Conservation (phyloP, 768 basidiomycete species). For the Auricularia auricula-judae region DNA sequence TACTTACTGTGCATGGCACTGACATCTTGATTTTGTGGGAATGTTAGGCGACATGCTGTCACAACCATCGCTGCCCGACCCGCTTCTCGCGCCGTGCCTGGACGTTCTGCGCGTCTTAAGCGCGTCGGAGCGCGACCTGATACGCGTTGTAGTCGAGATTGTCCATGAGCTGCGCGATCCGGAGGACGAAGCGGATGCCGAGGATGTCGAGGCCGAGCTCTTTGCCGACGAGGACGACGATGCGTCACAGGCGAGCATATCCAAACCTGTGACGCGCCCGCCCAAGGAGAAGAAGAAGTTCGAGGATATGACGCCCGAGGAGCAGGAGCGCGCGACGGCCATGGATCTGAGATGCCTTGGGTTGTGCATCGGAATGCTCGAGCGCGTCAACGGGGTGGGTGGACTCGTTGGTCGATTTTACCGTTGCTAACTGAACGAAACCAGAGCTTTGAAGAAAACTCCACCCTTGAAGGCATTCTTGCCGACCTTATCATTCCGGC, state of each 20-base stretch:
- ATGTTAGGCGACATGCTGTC: slow-evolving; percentile 68
- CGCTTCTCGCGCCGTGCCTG: slow-evolving; percentile 60
- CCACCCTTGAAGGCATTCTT: slow-evolving; percentile 52
- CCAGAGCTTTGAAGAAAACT: slow-evolving; percentile 56
- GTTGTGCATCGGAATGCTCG: slow-evolving; percentile 73
- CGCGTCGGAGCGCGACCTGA: slow-evolving; percentile 69
- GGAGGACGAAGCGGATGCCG: slow-evolving; percentile 26
- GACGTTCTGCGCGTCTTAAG: slow-evolving; percentile 72
- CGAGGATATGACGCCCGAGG: slow-evolving; percentile 45
- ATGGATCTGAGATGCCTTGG: slow-evolving; percentile 67
- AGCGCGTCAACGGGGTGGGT: slow-evolving; percentile 75
- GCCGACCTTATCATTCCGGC: slow-evolving; percentile 85
- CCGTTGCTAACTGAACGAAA: background rate
- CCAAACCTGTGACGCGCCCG: slow-evolving; percentile 6
- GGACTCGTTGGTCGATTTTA: background rate
- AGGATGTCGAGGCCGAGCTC: slow-evolving; percentile 20
- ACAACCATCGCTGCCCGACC: slow-evolving; percentile 55
- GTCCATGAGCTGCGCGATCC: slow-evolving; percentile 67
- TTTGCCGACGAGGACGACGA: background rate
- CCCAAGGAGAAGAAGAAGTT: slow-evolving; percentile 8
- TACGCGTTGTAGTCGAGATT: slow-evolving; percentile 80
- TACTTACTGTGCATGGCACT: too few species aligned
- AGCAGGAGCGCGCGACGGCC: slow-evolving; percentile 43
- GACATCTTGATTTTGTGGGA: too few species aligned
- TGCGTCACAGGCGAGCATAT: background rate